These are phyloP conservation scores for Neofusicoccum umdonicola DNA, from an alignment of 2,329 filamentous ascomycete genomes.

Conservation along the genomic window DNA sequence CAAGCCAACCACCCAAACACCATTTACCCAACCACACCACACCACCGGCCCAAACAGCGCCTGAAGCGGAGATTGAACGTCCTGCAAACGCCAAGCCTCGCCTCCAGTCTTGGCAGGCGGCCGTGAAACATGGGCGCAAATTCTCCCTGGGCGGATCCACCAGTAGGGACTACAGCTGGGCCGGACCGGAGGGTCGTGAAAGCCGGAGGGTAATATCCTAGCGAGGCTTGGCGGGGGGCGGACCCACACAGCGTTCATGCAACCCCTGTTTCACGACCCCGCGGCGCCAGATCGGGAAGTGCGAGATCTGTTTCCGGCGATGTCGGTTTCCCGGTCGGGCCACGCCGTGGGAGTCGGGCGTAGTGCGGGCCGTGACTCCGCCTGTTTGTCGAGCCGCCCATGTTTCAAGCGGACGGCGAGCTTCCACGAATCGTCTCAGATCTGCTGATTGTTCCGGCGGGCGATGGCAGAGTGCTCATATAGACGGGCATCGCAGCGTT, in stretches of 20 bases:
- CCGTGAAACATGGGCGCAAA: neutral
- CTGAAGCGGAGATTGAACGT: neutral
- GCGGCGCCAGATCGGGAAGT: neutral
- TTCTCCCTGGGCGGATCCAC: neutral
- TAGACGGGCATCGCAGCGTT: neutral
- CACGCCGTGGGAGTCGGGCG: neutral
- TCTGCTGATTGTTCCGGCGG: neutral
- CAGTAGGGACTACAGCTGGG: neutral
- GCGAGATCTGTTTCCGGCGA: neutral
- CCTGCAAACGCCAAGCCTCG: neutral
- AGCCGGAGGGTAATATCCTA: neutral
- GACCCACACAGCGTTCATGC: conserved; percentile 1
- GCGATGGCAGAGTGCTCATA: neutral
- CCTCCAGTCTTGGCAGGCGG: neutral
- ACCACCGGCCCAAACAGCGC: no score
- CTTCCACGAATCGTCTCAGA: conserved; percentile 12
- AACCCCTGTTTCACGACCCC: neutral
- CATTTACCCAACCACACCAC: no score
- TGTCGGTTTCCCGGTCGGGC: neutral
- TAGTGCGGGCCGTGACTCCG: conserved; percentile 10
- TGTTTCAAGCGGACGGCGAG: conserved; percentile 2
- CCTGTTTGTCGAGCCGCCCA: neutral
- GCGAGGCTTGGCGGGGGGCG: conserved; percentile 1
- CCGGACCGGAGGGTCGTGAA: neutral
- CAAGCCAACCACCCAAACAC: no score